A percentile compares a stretch with the other conserved stretches of the same genome.
Evolutionary conservation across 306 rosid genomes (phyloP).

Genomic region (Citrullus colocynthis): DNA sequence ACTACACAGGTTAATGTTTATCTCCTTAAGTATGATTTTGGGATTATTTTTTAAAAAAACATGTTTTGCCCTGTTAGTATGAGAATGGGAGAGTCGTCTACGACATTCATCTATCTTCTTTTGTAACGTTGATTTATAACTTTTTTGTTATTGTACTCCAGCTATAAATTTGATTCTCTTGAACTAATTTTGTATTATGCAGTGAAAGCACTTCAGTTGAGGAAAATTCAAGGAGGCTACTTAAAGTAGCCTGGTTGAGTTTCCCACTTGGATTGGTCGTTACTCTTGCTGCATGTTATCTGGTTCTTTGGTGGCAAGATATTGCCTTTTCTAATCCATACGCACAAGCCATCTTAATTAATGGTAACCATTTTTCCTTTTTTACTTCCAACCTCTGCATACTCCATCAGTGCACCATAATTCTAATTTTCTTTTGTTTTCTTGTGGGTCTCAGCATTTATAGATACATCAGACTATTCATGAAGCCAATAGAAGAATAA

Average conservation of each 20-base stretch:
- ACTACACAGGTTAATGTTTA: background rate
- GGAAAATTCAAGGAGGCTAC: conserved; percentile 57
- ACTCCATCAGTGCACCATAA: background rate
- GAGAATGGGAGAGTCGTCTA: background rate
- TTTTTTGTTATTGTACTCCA: background rate
- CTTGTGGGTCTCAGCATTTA: conserved; percentile 1
- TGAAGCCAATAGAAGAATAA: background rate
- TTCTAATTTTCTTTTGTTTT: background rate
- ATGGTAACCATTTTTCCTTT: conserved; percentile 32
- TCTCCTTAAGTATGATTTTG: background rate
- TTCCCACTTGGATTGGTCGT: conserved; percentile 63
- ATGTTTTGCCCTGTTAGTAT: background rate
- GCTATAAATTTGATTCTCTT: background rate
- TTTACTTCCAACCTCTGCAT: background rate
- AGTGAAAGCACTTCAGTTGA: conserved; percentile 54
- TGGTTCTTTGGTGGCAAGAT: conserved; percentile 73
- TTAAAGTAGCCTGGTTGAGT: conserved; percentile 82
- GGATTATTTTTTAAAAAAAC: background rate
- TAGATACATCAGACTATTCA: background rate
- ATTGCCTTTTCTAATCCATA: conserved; percentile 47
- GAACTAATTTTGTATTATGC: conserved; percentile 14
- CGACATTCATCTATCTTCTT: background rate
- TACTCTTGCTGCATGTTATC: conserved; percentile 45
- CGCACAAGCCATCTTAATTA: conserved; percentile 83
- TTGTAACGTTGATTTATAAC: background rate